Conservation (phyloP, 148 eudicot species). For the Vaccinium macrocarpon region DNA sequence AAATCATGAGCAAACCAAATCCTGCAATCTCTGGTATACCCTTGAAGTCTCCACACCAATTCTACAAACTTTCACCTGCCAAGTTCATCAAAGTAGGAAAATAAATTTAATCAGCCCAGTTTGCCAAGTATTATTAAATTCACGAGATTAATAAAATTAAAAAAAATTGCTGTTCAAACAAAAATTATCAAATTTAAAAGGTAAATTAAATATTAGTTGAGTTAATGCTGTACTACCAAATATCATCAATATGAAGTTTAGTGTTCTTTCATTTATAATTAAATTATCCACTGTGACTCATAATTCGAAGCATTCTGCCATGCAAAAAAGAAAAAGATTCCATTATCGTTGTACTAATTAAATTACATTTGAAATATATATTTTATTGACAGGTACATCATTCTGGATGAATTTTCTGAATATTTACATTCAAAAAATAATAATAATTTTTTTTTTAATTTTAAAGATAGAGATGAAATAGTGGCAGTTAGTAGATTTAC, state of each 20-base stretch:
- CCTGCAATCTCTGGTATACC: constrained; percentile 25
- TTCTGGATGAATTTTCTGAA: background rate
- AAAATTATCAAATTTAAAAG: background rate
- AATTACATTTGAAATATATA: background rate
- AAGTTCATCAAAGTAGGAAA: background rate
- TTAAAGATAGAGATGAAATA: too few species aligned
- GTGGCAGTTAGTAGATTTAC: constrained; percentile 9
- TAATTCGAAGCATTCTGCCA: too few species aligned
- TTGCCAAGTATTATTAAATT: background rate
- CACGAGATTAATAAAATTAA: too few species aligned
- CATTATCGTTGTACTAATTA: background rate
- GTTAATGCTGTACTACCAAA: background rate
- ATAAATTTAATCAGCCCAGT: background rate
- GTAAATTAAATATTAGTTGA: background rate
- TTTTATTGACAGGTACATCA: background rate
- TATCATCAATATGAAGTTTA: background rate
- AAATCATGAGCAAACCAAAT: background rate
- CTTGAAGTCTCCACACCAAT: constrained; percentile 30
- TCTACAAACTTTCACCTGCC: constrained; percentile 22
- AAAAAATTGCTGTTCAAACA: too few species aligned
- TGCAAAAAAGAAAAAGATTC: too few species aligned
- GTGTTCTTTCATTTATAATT: background rate
- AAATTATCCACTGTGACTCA: background rate
- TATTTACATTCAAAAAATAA: background rate
- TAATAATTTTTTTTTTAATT: too few species aligned